phyloP scores from a whole-genome alignment of 2,329 filamentous ascomycete genomes.

The Torrubiella hemipterigena region DNA sequence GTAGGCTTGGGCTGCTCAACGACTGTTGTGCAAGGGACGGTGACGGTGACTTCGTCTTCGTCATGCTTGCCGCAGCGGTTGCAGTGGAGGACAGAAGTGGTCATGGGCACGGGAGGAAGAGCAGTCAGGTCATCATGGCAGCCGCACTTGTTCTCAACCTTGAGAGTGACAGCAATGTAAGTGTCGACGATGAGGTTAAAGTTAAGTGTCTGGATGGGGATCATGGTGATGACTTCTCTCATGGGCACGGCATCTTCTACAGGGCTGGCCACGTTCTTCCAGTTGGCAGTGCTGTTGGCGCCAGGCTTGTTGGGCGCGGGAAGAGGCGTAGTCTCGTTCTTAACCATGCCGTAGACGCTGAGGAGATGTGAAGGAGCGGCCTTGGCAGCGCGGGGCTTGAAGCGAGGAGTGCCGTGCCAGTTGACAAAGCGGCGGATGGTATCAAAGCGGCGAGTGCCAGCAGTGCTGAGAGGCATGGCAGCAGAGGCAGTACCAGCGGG shows the following conservation, averaged over 20 bases:
- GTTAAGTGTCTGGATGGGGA: conserved; percentile 5
- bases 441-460: not conserved
- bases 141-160: conserved; percentile 2
- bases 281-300: not conserved
- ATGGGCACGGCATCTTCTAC: not conserved
- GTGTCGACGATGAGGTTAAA: not conserved
- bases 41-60: conserved; percentile 2
- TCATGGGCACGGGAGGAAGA: conserved; percentile 1
- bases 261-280: not conserved
- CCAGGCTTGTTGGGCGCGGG: conserved; percentile 21
- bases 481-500: conserved; percentile 1
- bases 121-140: conserved; percentile 1
- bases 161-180: conserved; percentile 4
- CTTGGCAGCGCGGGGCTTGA: conserved; percentile 15
- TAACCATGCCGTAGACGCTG: conserved; percentile 29
- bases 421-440: conserved; percentile 3
- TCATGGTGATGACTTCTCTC: conserved; percentile 5
- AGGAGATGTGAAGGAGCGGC: conserved; percentile 21
- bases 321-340: conserved; percentile 14
- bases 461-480: not conserved
- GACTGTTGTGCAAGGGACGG: conserved; percentile 1
- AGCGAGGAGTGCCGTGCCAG: conserved; percentile 5
- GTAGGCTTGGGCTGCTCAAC: not conserved
- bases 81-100: conserved; percentile 4
- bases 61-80: conserved; percentile 1